A percentile compares a stretch with the other conserved stretches of the same genome.
phyloP scores from a whole-genome alignment of 768 basidiomycete genomes.

The Kwoniella pini region DNA sequence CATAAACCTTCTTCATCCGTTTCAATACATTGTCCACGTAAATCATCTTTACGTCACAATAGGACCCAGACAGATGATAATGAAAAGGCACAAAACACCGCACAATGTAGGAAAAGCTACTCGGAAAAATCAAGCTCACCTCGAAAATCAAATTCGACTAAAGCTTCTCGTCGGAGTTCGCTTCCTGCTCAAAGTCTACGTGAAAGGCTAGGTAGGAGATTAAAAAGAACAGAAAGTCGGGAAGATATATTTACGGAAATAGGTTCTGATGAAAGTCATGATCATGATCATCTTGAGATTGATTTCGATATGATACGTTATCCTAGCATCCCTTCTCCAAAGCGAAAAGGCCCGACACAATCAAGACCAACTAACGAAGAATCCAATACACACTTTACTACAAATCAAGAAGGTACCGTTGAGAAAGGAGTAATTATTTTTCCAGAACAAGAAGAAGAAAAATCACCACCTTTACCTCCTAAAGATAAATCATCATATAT shows the following conservation, averaged over 20 bases:
- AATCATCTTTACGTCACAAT: conserved; percentile 1
- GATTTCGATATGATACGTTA: not conserved
- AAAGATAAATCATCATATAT: not conserved
- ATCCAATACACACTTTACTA: not conserved
- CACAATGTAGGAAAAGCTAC: not conserved
- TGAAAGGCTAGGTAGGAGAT: conserved; percentile 10
- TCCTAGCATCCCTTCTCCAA: not conserved
- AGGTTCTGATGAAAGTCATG: conserved; percentile 8
- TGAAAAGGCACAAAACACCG: not conserved
- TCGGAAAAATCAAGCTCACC: not conserved
- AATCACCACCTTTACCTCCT: not conserved
- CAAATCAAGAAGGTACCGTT: conserved; percentile 2
- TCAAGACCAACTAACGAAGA: not conserved
- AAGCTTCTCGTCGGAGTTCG: not conserved
- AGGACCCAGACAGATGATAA: too few relatives aligned
- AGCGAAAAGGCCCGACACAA: not conserved
- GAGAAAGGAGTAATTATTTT: conserved; percentile 17
- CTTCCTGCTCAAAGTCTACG: not conserved
- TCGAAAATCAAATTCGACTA: not conserved
- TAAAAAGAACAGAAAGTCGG: conserved; percentile 19
- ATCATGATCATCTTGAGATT: not conserved
- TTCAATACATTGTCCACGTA: not conserved
- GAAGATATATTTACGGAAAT: conserved; percentile 40
- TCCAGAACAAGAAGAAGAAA: conserved; percentile 3
- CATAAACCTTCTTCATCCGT: not conserved